phyloP scores from a whole-genome alignment of 2,329 filamentous ascomycete genomes.

The Cytospora mali region DNA sequence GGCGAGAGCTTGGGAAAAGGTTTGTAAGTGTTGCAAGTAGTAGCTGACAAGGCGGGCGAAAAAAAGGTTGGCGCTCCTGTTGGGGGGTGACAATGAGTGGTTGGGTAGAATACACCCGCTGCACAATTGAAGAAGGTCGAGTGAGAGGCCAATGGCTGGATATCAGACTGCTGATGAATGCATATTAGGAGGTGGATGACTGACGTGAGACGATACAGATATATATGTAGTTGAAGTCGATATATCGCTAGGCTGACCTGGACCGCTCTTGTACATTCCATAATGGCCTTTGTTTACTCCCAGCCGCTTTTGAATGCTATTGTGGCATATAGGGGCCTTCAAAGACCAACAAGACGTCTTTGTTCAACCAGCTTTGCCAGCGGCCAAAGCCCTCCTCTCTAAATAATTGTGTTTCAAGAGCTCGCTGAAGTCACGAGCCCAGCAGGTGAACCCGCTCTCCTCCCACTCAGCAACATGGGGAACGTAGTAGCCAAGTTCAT shows the following conservation, averaged over 20 bases:
- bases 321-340: neutral
- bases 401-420: slow-evolving; percentile 40
- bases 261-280: neutral
- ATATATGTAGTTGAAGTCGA: neutral
- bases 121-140: neutral
- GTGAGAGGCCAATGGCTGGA: neutral
- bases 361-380: neutral
- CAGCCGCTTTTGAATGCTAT: neutral
- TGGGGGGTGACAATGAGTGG: neutral
- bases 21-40: neutral
- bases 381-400: neutral
- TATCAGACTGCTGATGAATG: neutral
- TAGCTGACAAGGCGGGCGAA: too few species aligned
- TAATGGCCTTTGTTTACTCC: neutral
- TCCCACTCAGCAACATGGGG: slow-evolving; percentile 39
- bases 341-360: neutral
- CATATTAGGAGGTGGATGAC: too few species aligned
- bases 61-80: neutral
- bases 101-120: neutral
- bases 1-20: neutral
- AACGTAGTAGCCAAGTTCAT: slow-evolving; percentile 44
- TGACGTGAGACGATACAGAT: neutral
- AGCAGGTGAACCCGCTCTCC: slow-evolving; percentile 36
- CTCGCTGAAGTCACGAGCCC: slow-evolving; percentile 50
- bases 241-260: neutral